These are phyloP conservation scores for Tolypocladium amazonense DNA, from an alignment of 2,329 filamentous ascomycete species.

Conservation along the genomic window DNA sequence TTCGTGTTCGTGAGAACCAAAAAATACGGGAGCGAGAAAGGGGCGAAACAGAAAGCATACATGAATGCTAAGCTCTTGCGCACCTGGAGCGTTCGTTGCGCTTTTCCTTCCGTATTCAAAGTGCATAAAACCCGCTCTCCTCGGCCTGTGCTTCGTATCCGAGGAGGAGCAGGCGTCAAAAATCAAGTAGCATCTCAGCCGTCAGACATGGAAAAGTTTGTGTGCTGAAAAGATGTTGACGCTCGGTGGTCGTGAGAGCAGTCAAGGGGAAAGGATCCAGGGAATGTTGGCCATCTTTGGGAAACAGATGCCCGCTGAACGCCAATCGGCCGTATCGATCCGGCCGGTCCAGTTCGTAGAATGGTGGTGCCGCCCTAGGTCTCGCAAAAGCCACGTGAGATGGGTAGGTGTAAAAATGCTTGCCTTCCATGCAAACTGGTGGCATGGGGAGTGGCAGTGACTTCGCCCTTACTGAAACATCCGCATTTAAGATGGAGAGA, in stretches of 20 bases:
- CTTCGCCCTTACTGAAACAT: neutral
- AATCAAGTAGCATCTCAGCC: neutral
- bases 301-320: neutral
- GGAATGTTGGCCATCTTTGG: neutral
- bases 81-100: neutral
- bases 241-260: neutral
- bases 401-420: neutral
- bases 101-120: slow-evolving; percentile 5
- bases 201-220: neutral
- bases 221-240: neutral
- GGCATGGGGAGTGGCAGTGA: neutral
- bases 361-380: neutral
- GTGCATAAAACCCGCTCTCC: neutral
- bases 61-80: neutral
- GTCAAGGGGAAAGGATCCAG: neutral
- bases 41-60: neutral
- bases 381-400: neutral
- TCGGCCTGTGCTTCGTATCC: neutral
- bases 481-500: neutral
- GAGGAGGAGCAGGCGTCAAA: neutral
- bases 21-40: neutral
- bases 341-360: neutral
- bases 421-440: neutral
- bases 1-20: neutral
- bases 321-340: neutral